Base-by-base conservation (phyloP, 1,139 yeast genomes). In the Candida frijolesensis region DNA sequence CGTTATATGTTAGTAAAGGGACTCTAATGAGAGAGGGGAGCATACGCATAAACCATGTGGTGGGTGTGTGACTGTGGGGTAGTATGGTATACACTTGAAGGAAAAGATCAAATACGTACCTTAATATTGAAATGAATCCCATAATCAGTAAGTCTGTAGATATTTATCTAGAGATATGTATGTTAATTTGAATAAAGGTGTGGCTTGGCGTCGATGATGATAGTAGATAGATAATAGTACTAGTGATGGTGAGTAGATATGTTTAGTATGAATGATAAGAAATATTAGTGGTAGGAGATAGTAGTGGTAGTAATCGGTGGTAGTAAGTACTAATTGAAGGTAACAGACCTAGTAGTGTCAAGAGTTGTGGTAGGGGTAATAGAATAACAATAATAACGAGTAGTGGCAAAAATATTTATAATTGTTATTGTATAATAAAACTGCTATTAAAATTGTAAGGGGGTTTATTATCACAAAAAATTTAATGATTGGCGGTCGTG, bases 121-220 rank as follows among this genome's bases (percentile, higher is more conserved):
- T 55, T 50, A 60, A 53, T 25, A 57, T 51, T 39, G 60, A 53
- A 51, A 60, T 54, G 25, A 59, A 47, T 16, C 60, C 61, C 57
- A 55, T 54, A 48, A 51, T 52, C 15, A 30, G 38, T 29, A 12
- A 37, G 15, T 33, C 18, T 14, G 27, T 29, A 19, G 12, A 18
- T 19, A 32, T 16, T 5, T 16, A 25, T 16, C 33, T 29, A 12
- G 16, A 8, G 16, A 25, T 25, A 25, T 25, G 29, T 25, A 2
- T 25, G 10, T 25, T 25, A 9, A 15, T 33, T 11, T 42, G 33
- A 43, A 22, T 33, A 44, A 30, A 18, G 35, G 12, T n/a, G 35
- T n/a, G 7, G 9, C 14, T n/a, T 6, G 12, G 12, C 14, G 35
- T 33, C 3, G 12, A 14, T 33, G 35, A 11, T 9, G 35, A n/a